Percentiles rank a stretch among this genome's conserved stretches.
Conservation (phyloP, 192 early-diverging fungal genomes). For the Tieghemiomyces parasiticus region DNA sequence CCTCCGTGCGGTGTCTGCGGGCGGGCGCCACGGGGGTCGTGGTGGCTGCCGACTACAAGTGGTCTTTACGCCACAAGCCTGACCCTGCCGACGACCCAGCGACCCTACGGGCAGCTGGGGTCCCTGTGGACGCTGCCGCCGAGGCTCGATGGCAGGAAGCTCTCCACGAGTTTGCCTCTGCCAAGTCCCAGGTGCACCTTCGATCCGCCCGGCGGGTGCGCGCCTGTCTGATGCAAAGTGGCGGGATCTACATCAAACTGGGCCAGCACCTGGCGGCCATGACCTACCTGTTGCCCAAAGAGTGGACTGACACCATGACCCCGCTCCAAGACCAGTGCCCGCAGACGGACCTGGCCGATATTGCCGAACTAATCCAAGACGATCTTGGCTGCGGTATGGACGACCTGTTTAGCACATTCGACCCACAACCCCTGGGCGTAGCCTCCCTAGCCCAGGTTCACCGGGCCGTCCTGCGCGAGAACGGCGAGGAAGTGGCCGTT, state of each 20-base stretch:
- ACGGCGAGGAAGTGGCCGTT: slow-evolving; percentile 69
- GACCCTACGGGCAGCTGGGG: neutral
- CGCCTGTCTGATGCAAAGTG: slow-evolving; percentile 41
- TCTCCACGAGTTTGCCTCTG: slow-evolving; percentile 17
- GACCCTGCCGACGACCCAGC: slow-evolving; percentile 2
- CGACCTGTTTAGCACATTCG: slow-evolving; percentile 61
- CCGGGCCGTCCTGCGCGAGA: slow-evolving; percentile 44
- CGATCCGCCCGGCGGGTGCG: slow-evolving; percentile 54
- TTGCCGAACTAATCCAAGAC: slow-evolving; percentile 44
- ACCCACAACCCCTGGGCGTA: slow-evolving; percentile 71
- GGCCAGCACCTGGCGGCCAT: slow-evolving; percentile 74
- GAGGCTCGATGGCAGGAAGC: slow-evolving; percentile 6
- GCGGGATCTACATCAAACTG: slow-evolving; percentile 82
- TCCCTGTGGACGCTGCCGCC: slow-evolving; percentile 12
- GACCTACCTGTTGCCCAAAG: slow-evolving; percentile 71
- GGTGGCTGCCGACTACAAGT: slow-evolving; percentile 42
- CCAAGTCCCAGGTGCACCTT: slow-evolving; percentile 42
- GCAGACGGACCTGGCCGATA: slow-evolving; percentile 50
- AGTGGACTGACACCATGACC: slow-evolving; percentile 80
- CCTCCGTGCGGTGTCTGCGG: slow-evolving; percentile 22
- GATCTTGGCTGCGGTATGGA: slow-evolving; percentile 53
- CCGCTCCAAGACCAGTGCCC: slow-evolving; percentile 71
- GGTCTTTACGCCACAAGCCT: slow-evolving; percentile 16
- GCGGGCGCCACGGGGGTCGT: slow-evolving; percentile 21
- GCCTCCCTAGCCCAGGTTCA: slow-evolving; percentile 93